These are phyloP conservation scores for Dictyostelium intermedium DNA, from an alignment of 78 protist species.

Conservation along the genomic window DNA sequence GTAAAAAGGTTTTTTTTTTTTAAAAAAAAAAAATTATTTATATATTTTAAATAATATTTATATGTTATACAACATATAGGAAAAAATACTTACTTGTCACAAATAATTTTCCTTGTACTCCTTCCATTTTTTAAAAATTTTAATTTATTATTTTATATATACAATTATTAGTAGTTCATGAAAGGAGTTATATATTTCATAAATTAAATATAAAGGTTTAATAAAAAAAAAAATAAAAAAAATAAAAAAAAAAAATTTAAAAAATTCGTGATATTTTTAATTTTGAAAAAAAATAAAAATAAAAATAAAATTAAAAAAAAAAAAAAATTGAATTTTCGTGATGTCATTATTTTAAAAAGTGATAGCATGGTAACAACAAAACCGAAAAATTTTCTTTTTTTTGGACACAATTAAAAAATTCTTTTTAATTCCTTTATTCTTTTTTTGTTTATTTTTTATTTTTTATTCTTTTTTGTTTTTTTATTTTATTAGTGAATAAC, in stretches of 20 bases:
- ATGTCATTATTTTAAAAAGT: too few species aligned
- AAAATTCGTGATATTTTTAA: not conserved
- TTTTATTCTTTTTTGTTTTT: not conserved
- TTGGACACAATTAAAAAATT: too few species aligned
- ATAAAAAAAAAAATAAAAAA: not conserved
- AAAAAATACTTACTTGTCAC: constrained; percentile 23
- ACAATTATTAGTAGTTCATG: not conserved
- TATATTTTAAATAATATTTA: not conserved
- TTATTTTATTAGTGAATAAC: not conserved
- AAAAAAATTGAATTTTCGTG: too few species aligned
- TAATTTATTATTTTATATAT: not conserved
- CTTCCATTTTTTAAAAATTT: not conserved
- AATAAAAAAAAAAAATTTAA: not conserved
- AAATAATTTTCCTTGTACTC: constrained; percentile 59
- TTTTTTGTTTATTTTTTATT: not conserved
- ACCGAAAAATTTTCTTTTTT: too few species aligned
- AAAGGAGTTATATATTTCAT: not conserved
- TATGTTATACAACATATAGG: not conserved
- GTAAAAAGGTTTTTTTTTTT: too few species aligned
- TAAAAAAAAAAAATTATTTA: not conserved
- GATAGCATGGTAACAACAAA: too few species aligned
- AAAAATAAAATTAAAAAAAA: not conserved
- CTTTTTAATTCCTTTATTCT: too few species aligned
- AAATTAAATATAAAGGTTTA: not conserved
- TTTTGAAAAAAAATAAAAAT: not conserved